Base-by-base conservation (phyloP, 164 flowering plant species). In the Kingdonia uniflora region DNA sequence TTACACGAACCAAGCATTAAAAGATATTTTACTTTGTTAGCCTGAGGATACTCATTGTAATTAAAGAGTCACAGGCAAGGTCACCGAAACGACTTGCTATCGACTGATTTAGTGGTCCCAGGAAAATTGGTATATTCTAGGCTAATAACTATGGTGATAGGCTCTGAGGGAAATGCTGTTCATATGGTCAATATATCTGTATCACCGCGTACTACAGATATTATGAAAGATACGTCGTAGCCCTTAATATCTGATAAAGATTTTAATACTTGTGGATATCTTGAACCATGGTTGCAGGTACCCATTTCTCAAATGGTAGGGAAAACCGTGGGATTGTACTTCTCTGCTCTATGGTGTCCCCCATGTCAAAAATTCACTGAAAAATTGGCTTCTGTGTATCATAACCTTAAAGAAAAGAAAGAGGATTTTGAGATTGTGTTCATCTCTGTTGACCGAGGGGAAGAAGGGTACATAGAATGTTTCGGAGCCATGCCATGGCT, bases 401-500 rank as follows among this genome's bases (percentile, higher is more conserved):
- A 63, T 11, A 78, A 71, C 50, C 72, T 82, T 15, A 84, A 76
- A 59, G 73, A 71, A 46, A 68, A 37, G 37, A 52, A 47, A 0
- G 72, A 69, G 26, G 80, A 65, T 44, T 84, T 84, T 11, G 90
- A 87, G 59, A 68, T 87, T 16, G 78, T 87, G 1, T 72, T 74
- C 26, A 66, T 84, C 2, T 84, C 94, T 1, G 68, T 59, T 23
- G 96, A 87, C 37, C 69, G 66, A 1, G 76, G 78, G 52, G 65
- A 78, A 65, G 17, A 57, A 0, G 59, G 69, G 4, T 84, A 76
- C 49, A 43, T 56, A 0, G 56, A 77, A 19, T 76, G 74, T 65
- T 82, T 68, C 47, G 51, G 49, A n/a, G 45, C 70, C 25, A 84
- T 87, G 96, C 87, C 90, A 24, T 87, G 96, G 96, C 69, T 80